These are phyloP conservation scores for Cladosporium oxysporum DNA, from an alignment of 2,329 filamentous ascomycete species.

Conservation along the genomic window DNA sequence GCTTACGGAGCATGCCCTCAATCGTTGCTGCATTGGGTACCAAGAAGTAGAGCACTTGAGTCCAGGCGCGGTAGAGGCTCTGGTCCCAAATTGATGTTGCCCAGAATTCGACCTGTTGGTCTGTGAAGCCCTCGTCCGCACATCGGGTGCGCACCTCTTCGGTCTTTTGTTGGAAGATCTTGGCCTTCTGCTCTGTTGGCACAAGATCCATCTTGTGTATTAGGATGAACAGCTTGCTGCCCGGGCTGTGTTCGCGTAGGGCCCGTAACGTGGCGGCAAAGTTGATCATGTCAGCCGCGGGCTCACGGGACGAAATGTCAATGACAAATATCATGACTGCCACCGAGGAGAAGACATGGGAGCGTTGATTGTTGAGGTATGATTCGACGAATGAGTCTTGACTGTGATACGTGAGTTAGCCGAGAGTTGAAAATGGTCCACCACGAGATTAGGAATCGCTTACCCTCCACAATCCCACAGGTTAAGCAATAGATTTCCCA, in stretches of 20 bases:
- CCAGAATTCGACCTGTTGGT: constrained; percentile 71
- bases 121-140: constrained; percentile 58
- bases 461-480: constrained; percentile 96
- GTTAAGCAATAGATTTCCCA: constrained; percentile 95
- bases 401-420: constrained; percentile 45
- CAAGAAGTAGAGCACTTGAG: constrained; percentile 93
- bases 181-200: constrained; percentile 73
- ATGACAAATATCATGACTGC: constrained; percentile 99
- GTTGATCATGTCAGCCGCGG: constrained; percentile 87
- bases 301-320: constrained; percentile 94
- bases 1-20: constrained; percentile 77
- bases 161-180: constrained; percentile 82
- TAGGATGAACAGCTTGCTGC: constrained; percentile 86
- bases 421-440: not conserved
- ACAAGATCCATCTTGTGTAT: constrained; percentile 99
- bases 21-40: constrained; percentile 92
- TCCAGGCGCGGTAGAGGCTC: constrained; percentile 97
- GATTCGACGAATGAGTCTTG: constrained; percentile 99
- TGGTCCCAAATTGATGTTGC: constrained; percentile 99
- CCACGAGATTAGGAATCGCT: constrained; percentile 33
- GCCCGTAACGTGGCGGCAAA: constrained; percentile 90
- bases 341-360: constrained; percentile 95
- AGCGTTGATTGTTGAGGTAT: constrained; percentile 91
- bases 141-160: constrained; percentile 75
- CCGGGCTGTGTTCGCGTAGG: constrained; percentile 78